Conservation (phyloP, 2,329 filamentous ascomycete genomes). For the Colletotrichum incanum region DNA sequence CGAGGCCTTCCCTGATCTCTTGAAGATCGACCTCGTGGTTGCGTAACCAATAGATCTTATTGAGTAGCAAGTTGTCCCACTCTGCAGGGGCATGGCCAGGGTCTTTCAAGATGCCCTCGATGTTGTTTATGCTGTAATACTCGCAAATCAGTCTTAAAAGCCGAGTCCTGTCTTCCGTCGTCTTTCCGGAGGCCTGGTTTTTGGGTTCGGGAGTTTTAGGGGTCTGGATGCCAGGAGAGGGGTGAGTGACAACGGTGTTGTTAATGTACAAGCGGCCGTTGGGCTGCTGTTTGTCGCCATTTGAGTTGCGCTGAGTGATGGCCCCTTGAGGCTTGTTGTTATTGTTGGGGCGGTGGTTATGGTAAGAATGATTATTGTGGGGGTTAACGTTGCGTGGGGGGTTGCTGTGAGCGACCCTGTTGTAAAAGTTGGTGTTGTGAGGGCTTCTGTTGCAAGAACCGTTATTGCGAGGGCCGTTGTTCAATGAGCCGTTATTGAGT, state of each 20-base stretch:
- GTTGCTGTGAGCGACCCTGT: not conserved
- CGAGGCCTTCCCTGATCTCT: not conserved
- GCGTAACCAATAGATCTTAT: not conserved
- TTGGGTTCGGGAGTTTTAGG: not conserved
- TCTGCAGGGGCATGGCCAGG: not conserved
- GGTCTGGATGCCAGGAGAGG: not conserved
- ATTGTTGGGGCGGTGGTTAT: not conserved
- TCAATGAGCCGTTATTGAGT: not conserved
- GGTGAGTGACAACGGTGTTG: not conserved
- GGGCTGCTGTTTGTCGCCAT: not conserved
- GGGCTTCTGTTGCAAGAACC: not conserved
- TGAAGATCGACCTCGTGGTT: not conserved
- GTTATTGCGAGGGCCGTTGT: not conserved
- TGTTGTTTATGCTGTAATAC: not conserved
- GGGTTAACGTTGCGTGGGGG: not conserved
- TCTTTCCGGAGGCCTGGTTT: not conserved
- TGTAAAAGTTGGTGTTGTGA: not conserved
- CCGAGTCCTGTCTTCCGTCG: not conserved
- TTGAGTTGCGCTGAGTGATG: not conserved
- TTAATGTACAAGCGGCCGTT: not conserved
- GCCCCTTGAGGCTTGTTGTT: not conserved
- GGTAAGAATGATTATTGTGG: not conserved
- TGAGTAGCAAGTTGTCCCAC: not conserved
- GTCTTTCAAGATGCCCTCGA: not conserved
- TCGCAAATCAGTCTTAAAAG: not conserved